These are phyloP conservation scores for Kwoniella mangroviensis DNA, from an alignment of 768 basidiomycete genomes.

Conservation along the genomic window DNA sequence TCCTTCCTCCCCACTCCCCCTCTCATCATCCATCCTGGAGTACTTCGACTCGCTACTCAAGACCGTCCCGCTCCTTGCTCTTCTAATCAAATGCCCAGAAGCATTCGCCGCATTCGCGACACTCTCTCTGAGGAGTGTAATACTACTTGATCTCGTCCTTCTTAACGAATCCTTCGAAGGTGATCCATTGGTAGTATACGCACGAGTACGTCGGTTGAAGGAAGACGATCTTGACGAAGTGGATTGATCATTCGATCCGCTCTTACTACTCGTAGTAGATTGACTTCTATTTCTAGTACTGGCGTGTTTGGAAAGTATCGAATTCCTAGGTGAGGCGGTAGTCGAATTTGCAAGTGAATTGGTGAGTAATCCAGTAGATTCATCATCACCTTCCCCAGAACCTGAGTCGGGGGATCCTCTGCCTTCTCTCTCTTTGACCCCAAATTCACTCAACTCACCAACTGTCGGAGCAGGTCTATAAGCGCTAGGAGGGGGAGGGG, in stretches of 20 bases:
- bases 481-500: slow-evolving; percentile 1
- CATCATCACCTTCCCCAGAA: slow-evolving; percentile 17
- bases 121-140: slow-evolving; percentile 21
- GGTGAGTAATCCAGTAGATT: slow-evolving; percentile 18
- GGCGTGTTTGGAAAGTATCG: neutral
- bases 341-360: neutral
- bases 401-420: slow-evolving; percentile 13
- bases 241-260: neutral
- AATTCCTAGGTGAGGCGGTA: slow-evolving; percentile 8
- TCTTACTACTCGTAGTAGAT: neutral
- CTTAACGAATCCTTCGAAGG: slow-evolving; percentile 2
- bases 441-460: slow-evolving; percentile 12
- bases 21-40: slow-evolving; percentile 17
- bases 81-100: slow-evolving; percentile 15
- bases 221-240: slow-evolving; percentile 11
- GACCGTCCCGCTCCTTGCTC: slow-evolving; percentile 33
- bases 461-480: neutral
- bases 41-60: slow-evolving; percentile 20
- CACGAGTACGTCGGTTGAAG: neutral
- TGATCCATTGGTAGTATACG: slow-evolving; percentile 4
- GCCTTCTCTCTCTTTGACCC: slow-evolving; percentile 8
- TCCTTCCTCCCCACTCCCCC: neutral
- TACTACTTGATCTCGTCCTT: slow-evolving; percentile 26
- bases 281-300: slow-evolving; percentile 1
- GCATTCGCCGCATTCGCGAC: slow-evolving; percentile 11